A percentile compares a stretch with the other conserved stretches of the same genome.
Evolutionary conservation across 73 alveolate species (phyloP).

Genomic region (Breviolum minutum): DNA sequence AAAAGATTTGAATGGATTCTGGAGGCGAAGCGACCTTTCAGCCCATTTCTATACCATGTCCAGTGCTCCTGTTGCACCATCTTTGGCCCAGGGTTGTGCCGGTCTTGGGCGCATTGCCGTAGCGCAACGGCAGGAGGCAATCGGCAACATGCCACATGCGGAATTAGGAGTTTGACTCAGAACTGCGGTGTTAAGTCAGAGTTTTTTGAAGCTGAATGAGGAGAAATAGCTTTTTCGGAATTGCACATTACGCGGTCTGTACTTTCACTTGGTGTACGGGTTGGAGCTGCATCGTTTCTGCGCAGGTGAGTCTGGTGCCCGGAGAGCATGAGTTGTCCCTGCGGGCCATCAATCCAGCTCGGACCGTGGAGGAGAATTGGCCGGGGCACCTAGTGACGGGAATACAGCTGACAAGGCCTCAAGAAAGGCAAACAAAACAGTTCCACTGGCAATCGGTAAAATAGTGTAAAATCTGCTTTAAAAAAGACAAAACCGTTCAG

Average conservation of each 20-base stretch:
- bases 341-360: slow-evolving; percentile 31
- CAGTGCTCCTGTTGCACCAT: neutral
- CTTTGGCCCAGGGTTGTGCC: neutral
- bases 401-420: neutral
- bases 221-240: too few relatives aligned
- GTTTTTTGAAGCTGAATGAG: too few relatives aligned
- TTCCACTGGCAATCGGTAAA: too few relatives aligned
- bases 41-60: neutral
- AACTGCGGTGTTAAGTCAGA: neutral
- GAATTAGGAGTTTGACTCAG: neutral
- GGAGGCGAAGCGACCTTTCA: neutral
- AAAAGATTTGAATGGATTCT: neutral
- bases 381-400: neutral
- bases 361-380: neutral
- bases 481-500: too few relatives aligned
- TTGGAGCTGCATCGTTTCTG: too few relatives aligned
- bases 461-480: too few relatives aligned
- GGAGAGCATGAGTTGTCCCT: slow-evolving; percentile 14
- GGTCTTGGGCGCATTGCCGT: slow-evolving; percentile 37
- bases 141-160: neutral
- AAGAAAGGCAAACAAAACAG: too few relatives aligned
- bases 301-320: neutral
- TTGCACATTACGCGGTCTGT: too few relatives aligned
- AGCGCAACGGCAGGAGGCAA: slow-evolving; percentile 10
- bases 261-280: too few relatives aligned